Percentiles rank a stretch among this genome's conserved stretches.
phyloP scores from a whole-genome alignment of 306 rosid species.

The Lathyrus tuberosus region DNA sequence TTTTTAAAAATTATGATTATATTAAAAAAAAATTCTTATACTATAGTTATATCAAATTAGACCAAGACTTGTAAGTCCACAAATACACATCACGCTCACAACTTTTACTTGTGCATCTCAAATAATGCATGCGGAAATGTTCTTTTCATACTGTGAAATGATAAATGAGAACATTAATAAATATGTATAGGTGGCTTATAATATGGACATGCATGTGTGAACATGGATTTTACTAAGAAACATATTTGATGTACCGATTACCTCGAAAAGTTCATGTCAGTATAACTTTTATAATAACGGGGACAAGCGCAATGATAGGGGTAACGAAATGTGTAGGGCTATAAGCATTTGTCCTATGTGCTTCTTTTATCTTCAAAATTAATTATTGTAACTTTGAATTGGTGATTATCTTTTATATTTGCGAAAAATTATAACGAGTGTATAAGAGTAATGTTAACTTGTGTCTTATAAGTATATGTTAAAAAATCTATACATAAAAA shows the following conservation, averaged over 20 bases:
- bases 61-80: slow-evolving; percentile 18
- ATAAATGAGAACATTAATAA: background rate
- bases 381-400: too few relatives aligned
- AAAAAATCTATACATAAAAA: too few relatives aligned
- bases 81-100: background rate
- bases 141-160: background rate
- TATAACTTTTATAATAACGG: slow-evolving; percentile 7
- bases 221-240: slow-evolving; percentile 5
- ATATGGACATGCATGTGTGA: too few relatives aligned
- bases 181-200: too few relatives aligned
- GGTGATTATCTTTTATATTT: too few relatives aligned
- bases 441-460: too few relatives aligned
- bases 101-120: background rate
- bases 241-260: slow-evolving; percentile 1
- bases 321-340: slow-evolving; percentile 22
- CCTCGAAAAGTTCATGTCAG: slow-evolving; percentile 43
- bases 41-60: slow-evolving; percentile 20
- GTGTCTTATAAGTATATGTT: too few relatives aligned
- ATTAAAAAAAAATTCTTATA: background rate
- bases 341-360: background rate
- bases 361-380: background rate
- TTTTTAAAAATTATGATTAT: too few relatives aligned
- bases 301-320: slow-evolving; percentile 48
- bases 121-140: background rate
- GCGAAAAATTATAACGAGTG: too few relatives aligned